Evolutionary conservation across 495 filamentous ascomycete genomes (phyloP), one percentile per base, ranked within the genome.

Genomic region (Cercophora samala): DNA sequence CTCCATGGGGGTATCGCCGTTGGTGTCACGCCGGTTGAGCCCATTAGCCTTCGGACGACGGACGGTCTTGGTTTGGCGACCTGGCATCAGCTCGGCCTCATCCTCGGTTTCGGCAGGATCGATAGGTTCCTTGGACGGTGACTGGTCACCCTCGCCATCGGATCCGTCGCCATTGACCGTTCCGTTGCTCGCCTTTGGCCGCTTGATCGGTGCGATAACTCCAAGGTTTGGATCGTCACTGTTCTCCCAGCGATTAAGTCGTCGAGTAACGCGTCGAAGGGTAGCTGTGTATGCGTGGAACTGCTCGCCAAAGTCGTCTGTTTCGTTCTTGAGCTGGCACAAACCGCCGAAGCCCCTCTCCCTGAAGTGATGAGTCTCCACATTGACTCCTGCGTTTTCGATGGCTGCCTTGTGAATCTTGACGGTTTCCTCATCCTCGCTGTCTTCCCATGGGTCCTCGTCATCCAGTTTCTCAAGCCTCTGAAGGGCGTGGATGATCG

Each of bases 221-320:
- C 82, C 81, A 1, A 83, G 72, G 4, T 79, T 76, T 1, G 78
- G 73, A 29, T 76, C 85, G 46, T 83, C 81, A 37, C 85, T 80
- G 56, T 77, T 78, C 60, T 90, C 87, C 91, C 91, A 93, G 24
- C 92, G 86, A 64, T 86, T 81, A n/a, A 96, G 82, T 64, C 92
- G 82, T 23, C 92, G 83, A 13, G 82, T 76, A 0, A 86, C 84
- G 62, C 93, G 86, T 59, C 92, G 83, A 15, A 94, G 77, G 4
- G 90, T 86, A 17, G 91, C 90, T 37, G 89, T 82, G 67, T 87
- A 92, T n/a, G 88, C 84, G 42, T 83, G 81, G 22, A 89, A 85
- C 71, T 92, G 89, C 73, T 95, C 92, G 60, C 92, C 92, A 73
- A 86, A 95, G 73, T 95, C 92, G 61, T 91, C 86, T 22, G 87